Base-by-base conservation (phyloP, 208 protist genomes). In the Trichomonas vaginalis region DNA sequence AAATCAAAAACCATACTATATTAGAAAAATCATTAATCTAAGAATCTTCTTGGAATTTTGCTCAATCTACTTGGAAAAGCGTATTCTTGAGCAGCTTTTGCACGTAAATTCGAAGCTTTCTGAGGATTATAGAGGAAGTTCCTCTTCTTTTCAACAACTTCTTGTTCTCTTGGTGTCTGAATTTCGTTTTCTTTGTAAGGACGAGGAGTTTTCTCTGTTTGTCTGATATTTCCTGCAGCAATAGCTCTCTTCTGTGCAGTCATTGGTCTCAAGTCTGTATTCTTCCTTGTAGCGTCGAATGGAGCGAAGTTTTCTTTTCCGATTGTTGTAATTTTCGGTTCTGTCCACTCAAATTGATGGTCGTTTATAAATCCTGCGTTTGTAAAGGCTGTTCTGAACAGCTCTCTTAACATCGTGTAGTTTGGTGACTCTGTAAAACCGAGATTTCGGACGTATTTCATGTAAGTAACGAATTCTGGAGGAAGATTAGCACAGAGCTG, bases 361-460 rank as follows among this genome's bases (percentile, higher is more conserved):
- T 99, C 99, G 92, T 99, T 98, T 95, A 98, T 97, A 96, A 98
- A 99, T 1, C 98, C 98, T 96, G 99, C 98, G 46, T 98, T 98
- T 35, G 99, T 97, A 96, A 99, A 99, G 39, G 99, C 97, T 95
- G 99, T 98, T n/a, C 98, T 97, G 97, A 96, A 96, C 56, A 96
- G 86, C 61, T 95, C 14, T 32, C 98, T 97, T 62, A 99, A 97
- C 96, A 99, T 99, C 21, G 97, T 96, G 97, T 99, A 99, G 97
- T 99, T 99, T 40, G 99, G 99, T 95, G 98, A 98, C 96, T 99
- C 99, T 95, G 99, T 99, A 96, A 99, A 99, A 46, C 98, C 97
- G 21, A 99, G 97, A 80, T 97, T 97, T 86, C 98, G 98, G 27
- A 97, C 97, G 97, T 99, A 99, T 96, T 99, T 99, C 51, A 99